Evolutionary conservation across 192 early-diverging fungal species (phyloP).

Genomic region (Radiomyces spectabilis): DNA sequence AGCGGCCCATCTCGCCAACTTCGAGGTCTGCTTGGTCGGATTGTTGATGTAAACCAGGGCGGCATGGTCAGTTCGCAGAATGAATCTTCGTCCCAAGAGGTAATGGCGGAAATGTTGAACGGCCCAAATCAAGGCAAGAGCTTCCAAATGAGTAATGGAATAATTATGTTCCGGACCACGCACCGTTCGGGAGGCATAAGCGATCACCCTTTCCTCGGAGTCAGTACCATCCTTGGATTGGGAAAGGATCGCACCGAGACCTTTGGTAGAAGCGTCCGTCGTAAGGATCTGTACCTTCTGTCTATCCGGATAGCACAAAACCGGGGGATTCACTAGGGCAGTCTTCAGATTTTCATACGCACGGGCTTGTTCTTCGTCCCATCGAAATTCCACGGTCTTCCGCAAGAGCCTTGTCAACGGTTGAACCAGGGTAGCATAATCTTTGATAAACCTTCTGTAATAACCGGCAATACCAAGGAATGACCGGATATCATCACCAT

Average conservation of each 20-base stretch:
- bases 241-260: not conserved
- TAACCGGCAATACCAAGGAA: constrained; percentile 20
- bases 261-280: constrained; percentile 24
- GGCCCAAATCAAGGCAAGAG: not conserved
- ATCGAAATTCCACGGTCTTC: not conserved
- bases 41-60: not conserved
- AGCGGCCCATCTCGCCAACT: not conserved
- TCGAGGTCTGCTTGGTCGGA: not conserved
- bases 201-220: not conserved
- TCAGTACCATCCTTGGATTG: not conserved
- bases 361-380: not conserved
- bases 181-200: not conserved
- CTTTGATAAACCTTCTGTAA: constrained; percentile 13
- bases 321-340: not conserved
- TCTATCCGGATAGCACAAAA: constrained; percentile 23
- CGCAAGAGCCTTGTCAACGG: constrained; percentile 3
- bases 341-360: constrained; percentile 5
- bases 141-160: not conserved
- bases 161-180: not conserved
- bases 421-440: constrained; percentile 3
- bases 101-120: not conserved
- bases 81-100: not conserved
- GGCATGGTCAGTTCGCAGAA: not conserved
- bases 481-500: constrained; percentile 3
- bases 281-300: constrained; percentile 15